Percentiles rank a stretch among this genome's conserved stretches.
These are phyloP conservation scores for Boechera retrofracta DNA, from an alignment of 345 rosid genomes.

Conservation along the genomic window DNA sequence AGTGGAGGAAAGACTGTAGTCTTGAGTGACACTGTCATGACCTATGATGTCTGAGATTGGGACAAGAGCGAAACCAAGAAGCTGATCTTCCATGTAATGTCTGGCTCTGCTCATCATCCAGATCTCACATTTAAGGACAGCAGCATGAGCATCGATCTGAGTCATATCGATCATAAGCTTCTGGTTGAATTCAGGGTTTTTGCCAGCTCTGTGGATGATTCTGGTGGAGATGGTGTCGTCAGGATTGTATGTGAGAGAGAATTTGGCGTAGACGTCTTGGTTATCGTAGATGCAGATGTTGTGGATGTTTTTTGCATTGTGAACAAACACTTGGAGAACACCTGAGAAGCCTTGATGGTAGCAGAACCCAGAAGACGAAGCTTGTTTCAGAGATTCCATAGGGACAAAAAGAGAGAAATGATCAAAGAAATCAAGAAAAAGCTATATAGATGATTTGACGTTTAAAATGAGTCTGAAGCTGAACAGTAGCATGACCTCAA, in stretches of 20 bases:
- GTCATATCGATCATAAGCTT: conserved; percentile 57
- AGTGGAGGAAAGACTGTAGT: conserved; percentile 85
- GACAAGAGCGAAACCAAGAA: conserved; percentile 81
- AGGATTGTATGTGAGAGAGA: conserved; percentile 89
- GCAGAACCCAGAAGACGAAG: conserved; percentile 50
- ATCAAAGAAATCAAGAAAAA: conserved; percentile 15
- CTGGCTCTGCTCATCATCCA: conserved; percentile 94
- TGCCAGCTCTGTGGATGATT: conserved; percentile 82
- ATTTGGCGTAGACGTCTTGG: conserved; percentile 95
- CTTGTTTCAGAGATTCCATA: conserved; percentile 65
- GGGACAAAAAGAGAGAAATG: background rate
- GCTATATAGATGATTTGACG: background rate
- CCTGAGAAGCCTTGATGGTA: conserved; percentile 58
- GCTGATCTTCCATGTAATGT: conserved; percentile 93
- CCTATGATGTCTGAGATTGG: conserved; percentile 73
- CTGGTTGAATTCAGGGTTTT: conserved; percentile 87
- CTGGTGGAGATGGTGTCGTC: conserved; percentile 82
- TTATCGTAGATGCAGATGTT: conserved; percentile 96
- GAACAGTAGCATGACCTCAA: conserved; percentile 55
- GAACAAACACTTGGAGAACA: conserved; percentile 77
- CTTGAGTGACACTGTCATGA: conserved; percentile 69
- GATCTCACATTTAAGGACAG: conserved; percentile 90
- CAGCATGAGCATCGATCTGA: conserved; percentile 72
- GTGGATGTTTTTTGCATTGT: conserved; percentile 93
- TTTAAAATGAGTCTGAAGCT: conserved; percentile 30